Percentiles rank a stretch among this genome's conserved stretches.
Evolutionary conservation across 495 filamentous ascomycete genomes (phyloP).

Genomic region (Penicillium nucicola): DNA sequence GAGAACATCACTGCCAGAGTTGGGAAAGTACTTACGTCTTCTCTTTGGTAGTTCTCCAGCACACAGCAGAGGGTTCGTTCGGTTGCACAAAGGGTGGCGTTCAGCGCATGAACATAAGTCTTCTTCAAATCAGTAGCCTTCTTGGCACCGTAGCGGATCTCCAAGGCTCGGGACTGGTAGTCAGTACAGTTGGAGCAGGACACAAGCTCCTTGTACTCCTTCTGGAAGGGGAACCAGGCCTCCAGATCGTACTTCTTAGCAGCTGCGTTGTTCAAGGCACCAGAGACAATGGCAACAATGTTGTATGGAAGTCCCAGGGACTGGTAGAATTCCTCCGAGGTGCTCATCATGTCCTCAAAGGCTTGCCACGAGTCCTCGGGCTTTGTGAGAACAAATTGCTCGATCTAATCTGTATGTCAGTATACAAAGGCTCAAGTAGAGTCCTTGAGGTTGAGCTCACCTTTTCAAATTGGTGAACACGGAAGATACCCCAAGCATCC

Average conservation of each 20-base stretch:
- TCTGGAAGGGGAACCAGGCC: slow-evolving; percentile 95
- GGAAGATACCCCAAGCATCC: slow-evolving; percentile 98
- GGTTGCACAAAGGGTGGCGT: slow-evolving; percentile 88
- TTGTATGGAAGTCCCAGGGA: slow-evolving; percentile 85
- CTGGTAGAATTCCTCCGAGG: slow-evolving; percentile 92
- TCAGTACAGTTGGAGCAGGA: slow-evolving; percentile 96
- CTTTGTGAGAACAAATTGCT: slow-evolving; percentile 92
- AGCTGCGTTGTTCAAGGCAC: slow-evolving; percentile 90
- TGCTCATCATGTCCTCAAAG: slow-evolving; percentile 88
- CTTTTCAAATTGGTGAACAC: slow-evolving; percentile 99
- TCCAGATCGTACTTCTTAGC: slow-evolving; percentile 95
- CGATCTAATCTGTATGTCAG: slow-evolving; percentile 49
- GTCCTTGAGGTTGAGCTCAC: slow-evolving; percentile 26
- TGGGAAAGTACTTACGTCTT: slow-evolving; percentile 56
- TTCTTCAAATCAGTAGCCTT: slow-evolving; percentile 77
- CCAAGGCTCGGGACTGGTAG: slow-evolving; percentile 85
- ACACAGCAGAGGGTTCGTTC: slow-evolving; percentile 92
- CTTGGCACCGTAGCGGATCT: slow-evolving; percentile 81
- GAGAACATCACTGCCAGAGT: not conserved
- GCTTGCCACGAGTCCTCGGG: slow-evolving; percentile 93
- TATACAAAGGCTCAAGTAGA: not conserved
- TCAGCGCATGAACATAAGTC: slow-evolving; percentile 91
- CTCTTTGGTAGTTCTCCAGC: slow-evolving; percentile 93
- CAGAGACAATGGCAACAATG: slow-evolving; percentile 89
- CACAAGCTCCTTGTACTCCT: slow-evolving; percentile 96